Percentiles rank a stretch among this genome's conserved stretches.
These are phyloP conservation scores for Cryptococcus sp. DNA, from an alignment of 1,284 basidiomycete species.

Conservation along the genomic window DNA sequence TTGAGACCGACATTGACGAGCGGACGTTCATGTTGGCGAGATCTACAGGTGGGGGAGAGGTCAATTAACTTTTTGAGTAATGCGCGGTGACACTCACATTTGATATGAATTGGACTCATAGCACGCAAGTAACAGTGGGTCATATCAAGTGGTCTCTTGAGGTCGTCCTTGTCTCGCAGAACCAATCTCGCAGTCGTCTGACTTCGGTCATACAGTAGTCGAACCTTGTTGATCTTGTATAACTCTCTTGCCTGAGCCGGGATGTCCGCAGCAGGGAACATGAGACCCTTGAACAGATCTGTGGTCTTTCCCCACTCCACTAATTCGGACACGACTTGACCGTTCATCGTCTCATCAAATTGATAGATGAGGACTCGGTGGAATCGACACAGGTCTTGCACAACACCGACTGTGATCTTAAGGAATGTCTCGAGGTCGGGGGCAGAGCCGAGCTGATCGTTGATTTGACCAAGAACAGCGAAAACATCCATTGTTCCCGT, in stretches of 20 bases:
- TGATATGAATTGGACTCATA: conserved; percentile 87
- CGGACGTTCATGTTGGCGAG: conserved; percentile 78
- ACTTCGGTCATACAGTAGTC: conserved; percentile 75
- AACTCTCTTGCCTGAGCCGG: conserved; percentile 62
- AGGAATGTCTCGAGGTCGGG: conserved; percentile 71
- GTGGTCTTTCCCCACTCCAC: conserved; percentile 79
- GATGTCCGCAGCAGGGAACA: conserved; percentile 64
- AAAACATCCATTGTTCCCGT: conserved; percentile 75
- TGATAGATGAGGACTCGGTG: conserved; percentile 88
- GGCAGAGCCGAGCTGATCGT: conserved; percentile 76
- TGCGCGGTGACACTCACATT: conserved; percentile 60
- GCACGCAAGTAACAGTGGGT: conserved; percentile 82
- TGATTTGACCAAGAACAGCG: conserved; percentile 77
- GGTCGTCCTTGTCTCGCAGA: conserved; percentile 65
- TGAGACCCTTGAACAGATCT: conserved; percentile 66
- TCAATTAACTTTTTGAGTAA: not conserved
- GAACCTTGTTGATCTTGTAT: conserved; percentile 71
- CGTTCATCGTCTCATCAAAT: conserved; percentile 58
- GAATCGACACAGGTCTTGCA: conserved; percentile 81
- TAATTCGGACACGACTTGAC: conserved; percentile 77
- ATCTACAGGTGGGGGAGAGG: conserved; percentile 55
- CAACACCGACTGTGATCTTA: conserved; percentile 74
- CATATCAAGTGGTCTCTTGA: conserved; percentile 79
- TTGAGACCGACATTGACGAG: conserved; percentile 84
- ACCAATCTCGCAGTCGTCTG: conserved; percentile 78